These are phyloP conservation scores for Strobilomyces echinocephalus DNA, from an alignment of 768 basidiomycete species.

Conservation along the genomic window DNA sequence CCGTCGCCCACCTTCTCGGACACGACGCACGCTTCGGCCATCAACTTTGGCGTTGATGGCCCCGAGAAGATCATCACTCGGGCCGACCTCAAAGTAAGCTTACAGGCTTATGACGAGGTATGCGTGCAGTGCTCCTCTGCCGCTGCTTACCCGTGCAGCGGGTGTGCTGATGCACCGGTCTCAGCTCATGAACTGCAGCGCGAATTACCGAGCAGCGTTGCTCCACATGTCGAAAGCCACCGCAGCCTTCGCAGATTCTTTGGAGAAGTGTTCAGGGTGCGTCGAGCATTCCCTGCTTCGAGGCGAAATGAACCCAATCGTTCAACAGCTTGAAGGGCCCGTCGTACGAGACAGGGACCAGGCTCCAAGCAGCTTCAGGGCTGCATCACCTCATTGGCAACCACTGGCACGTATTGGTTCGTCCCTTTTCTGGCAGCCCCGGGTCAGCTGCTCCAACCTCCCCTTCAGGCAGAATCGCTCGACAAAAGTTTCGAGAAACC, in stretches of 20 bases:
- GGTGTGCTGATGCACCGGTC: constrained; percentile 18
- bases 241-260: constrained; percentile 79
- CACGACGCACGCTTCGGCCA: constrained; percentile 68
- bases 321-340: constrained; percentile 66
- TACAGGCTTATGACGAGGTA: constrained; percentile 81
- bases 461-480: constrained; percentile 68
- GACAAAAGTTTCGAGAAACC: constrained; percentile 89
- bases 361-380: constrained; percentile 81
- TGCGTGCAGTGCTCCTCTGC: constrained; percentile 24
- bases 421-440: constrained; percentile 26
- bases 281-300: constrained; percentile 20
- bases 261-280: constrained; percentile 80
- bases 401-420: constrained; percentile 86
- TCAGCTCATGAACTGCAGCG: constrained; percentile 72
- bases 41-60: constrained; percentile 71
- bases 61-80: constrained; percentile 81
- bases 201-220: constrained; percentile 77
- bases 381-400: constrained; percentile 89
- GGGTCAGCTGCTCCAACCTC: constrained; percentile 2
- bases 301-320: not conserved
- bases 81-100: constrained; percentile 67
- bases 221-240: constrained; percentile 78
- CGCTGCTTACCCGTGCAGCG: not conserved
- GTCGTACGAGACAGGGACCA: constrained; percentile 72
- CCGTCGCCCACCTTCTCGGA: constrained; percentile 86